Base-by-base conservation (phyloP, 768 basidiomycete species). In the Termitomyces sp. region DNA sequence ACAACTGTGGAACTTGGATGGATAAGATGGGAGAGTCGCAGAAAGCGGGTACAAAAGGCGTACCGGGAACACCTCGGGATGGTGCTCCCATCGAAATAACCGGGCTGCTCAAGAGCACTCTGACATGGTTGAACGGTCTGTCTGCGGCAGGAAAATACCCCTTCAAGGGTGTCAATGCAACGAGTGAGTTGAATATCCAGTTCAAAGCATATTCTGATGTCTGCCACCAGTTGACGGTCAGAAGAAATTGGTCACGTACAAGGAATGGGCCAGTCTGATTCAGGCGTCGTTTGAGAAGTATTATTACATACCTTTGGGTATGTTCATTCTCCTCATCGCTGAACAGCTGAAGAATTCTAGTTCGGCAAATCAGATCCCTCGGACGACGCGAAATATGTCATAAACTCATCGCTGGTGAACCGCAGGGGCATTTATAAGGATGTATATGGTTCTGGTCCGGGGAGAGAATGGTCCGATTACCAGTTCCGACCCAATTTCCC, bases 391-490 rank as follows among this genome's bases (percentile, higher is more conserved):
- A 73, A 84, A 16, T 93, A 93, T 73, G 78, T 79, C 54, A 70
- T 97, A 63, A 76, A 91, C 64, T 63, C 89, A 3, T 77, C 63
- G 23, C 70, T 98, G 35, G 78, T 97, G 58, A 89, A 93, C 67
- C 86, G 93, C 14, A 81, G 97, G 56, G 97, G 96, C 5, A 96
- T 98, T 67, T 99, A 98, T 79, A 99, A 99, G 78, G 97, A 99
- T 68, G 93, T 98, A 7, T 89, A 89, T 62, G 93, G 95, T 40
- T 94, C 97, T 11, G 91, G 91, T 0, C 66, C 78, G 47, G 89
- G 86, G 10, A 82, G 92, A 54, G 91, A 96, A 71, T 98, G 94
- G 94, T 91, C 94, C 5, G 95, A 99, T 72, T 99, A 98, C 70
- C 97, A 98, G 71, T 81, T 97, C 62, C 82, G 94, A 58, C 83